Conservation (phyloP, 106 monocot species). For the Platanthera guangdongensis region DNA sequence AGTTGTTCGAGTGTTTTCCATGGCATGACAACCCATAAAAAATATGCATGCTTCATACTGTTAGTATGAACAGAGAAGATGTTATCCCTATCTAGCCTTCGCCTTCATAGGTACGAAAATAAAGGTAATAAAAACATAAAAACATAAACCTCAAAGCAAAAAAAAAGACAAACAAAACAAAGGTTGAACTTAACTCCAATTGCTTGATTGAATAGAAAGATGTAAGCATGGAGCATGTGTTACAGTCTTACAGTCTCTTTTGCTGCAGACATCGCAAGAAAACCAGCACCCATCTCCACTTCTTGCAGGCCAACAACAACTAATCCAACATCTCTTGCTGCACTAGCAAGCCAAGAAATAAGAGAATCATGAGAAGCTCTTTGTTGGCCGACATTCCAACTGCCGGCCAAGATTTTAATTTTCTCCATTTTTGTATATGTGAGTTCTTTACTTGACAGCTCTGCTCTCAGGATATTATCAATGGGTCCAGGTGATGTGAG, state of each 20-base stretch:
- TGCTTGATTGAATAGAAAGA: background rate
- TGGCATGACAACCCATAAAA: background rate
- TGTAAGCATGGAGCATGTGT: background rate
- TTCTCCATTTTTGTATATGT: conserved; percentile 56
- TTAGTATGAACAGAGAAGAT: background rate
- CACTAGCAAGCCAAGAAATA: conserved; percentile 70
- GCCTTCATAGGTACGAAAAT: background rate
- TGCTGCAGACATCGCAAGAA: conserved; percentile 91
- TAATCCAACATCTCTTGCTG: conserved; percentile 64
- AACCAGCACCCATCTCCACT: conserved; percentile 98
- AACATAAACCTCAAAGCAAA: background rate
- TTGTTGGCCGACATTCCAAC: conserved; percentile 98
- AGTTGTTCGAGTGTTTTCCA: background rate
- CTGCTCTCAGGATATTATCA: conserved; percentile 54
- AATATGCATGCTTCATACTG: background rate
- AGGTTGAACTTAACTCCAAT: background rate
- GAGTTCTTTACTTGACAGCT: conserved; percentile 47
- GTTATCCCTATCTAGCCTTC: background rate
- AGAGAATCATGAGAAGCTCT: conserved; percentile 83
- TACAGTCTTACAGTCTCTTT: conserved; percentile 78
- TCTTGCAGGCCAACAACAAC: conserved; percentile 94
- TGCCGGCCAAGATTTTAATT: conserved; percentile 71
- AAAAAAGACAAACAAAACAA: background rate
- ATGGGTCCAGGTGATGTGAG: conserved; percentile 63
- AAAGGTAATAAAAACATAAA: background rate